phyloP scores from a whole-genome alignment of 2,329 filamentous ascomycete genomes.

The Delphinella strobiligena region DNA sequence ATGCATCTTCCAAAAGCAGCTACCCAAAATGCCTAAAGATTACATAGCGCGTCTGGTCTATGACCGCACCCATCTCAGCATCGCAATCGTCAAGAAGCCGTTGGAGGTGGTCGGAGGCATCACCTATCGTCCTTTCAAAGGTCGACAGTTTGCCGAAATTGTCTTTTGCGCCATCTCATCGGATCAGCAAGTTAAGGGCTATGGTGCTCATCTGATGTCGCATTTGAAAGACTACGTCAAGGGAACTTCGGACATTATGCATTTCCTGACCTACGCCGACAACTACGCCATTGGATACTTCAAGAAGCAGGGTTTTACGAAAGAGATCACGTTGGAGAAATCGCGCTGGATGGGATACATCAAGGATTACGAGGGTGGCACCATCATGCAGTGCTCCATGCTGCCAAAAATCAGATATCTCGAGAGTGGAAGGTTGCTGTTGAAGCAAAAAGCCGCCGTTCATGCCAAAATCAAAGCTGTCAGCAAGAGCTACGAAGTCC shows the following conservation, averaged over 20 bases:
- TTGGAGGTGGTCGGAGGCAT: constrained; percentile 57
- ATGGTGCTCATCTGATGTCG: constrained; percentile 94
- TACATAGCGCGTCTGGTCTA: constrained; percentile 97
- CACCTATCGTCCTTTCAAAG: constrained; percentile 88
- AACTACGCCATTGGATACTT: constrained; percentile 99
- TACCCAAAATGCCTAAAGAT: constrained; percentile 98
- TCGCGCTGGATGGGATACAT: constrained; percentile 99
- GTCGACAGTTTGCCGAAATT: constrained; percentile 89
- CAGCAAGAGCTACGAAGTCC: constrained; percentile 76
- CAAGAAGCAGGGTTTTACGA: constrained; percentile 98
- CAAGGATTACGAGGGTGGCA: constrained; percentile 97
- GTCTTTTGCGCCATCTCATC: constrained; percentile 97
- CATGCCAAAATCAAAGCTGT: constrained; percentile 90
- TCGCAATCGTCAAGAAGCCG: constrained; percentile 86
- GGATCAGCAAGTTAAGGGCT: constrained; percentile 97
- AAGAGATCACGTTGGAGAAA: constrained; percentile 87
- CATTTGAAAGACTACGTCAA: constrained; percentile 98
- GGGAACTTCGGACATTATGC: constrained; percentile 91
- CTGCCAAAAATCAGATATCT: constrained; percentile 88
- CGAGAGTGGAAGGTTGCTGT: constrained; percentile 80
- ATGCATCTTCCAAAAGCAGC: constrained; percentile 95
- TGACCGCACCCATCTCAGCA: constrained; percentile 88
- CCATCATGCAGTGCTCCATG: constrained; percentile 99
- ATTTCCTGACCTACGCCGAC: constrained; percentile 96
- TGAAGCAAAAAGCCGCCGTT: constrained; percentile 94